Percentiles rank a stretch among this genome's conserved stretches.
Conservation (phyloP, 2,329 filamentous ascomycete species). For the Sphaerostilbella broomeana region DNA sequence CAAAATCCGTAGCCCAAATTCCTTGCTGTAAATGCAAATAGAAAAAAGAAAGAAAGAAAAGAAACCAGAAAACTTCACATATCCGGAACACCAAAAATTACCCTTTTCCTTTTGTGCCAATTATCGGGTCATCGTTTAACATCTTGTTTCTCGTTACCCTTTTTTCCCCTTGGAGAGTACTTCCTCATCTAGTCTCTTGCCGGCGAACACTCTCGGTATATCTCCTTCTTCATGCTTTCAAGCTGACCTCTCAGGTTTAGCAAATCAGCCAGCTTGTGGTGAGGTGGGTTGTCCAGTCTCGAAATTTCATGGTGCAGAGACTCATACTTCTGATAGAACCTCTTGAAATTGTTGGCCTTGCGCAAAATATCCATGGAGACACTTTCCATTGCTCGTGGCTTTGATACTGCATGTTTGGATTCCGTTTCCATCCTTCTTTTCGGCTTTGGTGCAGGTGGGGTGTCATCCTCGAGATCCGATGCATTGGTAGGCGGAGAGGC, state of each 20-base stretch:
- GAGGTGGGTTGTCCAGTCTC: slow-evolving; percentile 42
- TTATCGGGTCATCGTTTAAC: slow-evolving; percentile 11
- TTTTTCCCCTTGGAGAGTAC: background rate
- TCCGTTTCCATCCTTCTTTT: slow-evolving; percentile 37
- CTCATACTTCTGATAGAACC: slow-evolving; percentile 51
- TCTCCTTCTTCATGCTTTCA: slow-evolving; percentile 52
- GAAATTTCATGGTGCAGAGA: slow-evolving; percentile 50
- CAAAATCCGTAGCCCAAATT: slow-evolving; percentile 13
- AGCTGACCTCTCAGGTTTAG: slow-evolving; percentile 49
- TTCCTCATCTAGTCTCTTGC: slow-evolving; percentile 11
- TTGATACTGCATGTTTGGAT: slow-evolving; percentile 20
- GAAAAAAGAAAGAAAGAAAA: slow-evolving; percentile 1
- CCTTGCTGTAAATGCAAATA: slow-evolving; percentile 15
- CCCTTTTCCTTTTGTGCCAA: slow-evolving; percentile 11
- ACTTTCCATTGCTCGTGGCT: slow-evolving; percentile 25
- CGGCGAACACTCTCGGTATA: slow-evolving; percentile 41
- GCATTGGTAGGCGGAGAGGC: slow-evolving; percentile 60
- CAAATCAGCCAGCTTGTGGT: slow-evolving; percentile 44
- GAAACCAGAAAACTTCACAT: slow-evolving; percentile 5
- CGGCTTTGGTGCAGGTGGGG: slow-evolving; percentile 34
- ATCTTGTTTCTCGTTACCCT: slow-evolving; percentile 11
- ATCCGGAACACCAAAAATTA: no score
- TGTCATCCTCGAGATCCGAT: slow-evolving; percentile 49
- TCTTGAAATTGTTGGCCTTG: slow-evolving; percentile 50
- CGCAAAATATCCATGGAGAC: slow-evolving; percentile 39